phyloP scores from a whole-genome alignment of 1,139 yeast genomes.

The Kluyveromyces marxianus region DNA sequence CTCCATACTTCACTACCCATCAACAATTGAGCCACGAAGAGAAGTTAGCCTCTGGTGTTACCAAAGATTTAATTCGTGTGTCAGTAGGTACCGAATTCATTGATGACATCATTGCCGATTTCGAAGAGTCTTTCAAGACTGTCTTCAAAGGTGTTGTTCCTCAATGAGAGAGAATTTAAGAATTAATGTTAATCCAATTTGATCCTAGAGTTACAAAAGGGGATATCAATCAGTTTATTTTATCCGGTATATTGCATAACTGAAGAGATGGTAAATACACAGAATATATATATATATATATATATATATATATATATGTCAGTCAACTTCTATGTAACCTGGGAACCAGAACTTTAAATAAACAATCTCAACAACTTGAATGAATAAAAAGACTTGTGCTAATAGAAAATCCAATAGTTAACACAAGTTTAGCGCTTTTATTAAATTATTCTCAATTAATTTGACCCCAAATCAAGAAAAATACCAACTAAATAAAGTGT shows the following conservation, averaged over 20 bases:
- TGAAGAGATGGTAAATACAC: background rate
- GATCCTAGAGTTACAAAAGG: background rate
- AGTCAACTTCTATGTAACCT: too few relatives aligned
- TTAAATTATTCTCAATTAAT: too few relatives aligned
- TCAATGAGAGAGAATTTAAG: background rate
- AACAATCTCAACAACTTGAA: too few relatives aligned
- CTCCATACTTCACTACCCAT: slow-evolving; percentile 94
- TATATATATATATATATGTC: background rate
- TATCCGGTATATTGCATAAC: slow-evolving; percentile 1
- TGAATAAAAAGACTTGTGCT: too few relatives aligned
- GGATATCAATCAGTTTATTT: background rate
- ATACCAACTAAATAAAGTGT: too few relatives aligned
- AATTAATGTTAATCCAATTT: background rate
- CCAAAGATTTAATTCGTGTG: slow-evolving; percentile 79
- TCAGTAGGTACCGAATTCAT: slow-evolving; percentile 86
- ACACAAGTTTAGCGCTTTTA: too few relatives aligned
- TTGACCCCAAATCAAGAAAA: too few relatives aligned
- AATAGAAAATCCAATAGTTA: too few relatives aligned
- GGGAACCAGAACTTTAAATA: too few relatives aligned
- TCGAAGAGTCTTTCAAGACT: slow-evolving; percentile 67
- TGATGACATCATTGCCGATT: slow-evolving; percentile 82
- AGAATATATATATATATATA: background rate
- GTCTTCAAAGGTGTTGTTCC: slow-evolving; percentile 34
- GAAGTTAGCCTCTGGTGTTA: slow-evolving; percentile 74
- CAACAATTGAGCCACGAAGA: slow-evolving; percentile 82